Evolutionary conservation across 768 basidiomycete genomes (phyloP).

Genomic region (Lepiota venenata): DNA sequence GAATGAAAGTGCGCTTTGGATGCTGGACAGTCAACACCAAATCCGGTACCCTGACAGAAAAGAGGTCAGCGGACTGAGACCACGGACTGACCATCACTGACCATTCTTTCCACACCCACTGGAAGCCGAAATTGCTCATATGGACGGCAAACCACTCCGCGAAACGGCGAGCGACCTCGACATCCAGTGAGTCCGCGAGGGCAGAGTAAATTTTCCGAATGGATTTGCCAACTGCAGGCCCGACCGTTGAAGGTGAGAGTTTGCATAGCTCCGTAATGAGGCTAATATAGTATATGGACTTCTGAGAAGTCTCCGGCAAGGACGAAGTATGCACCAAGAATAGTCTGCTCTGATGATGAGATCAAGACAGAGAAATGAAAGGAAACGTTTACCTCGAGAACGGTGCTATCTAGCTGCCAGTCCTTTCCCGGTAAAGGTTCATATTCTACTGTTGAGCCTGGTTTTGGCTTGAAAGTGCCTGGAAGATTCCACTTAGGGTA

Average conservation of each 20-base stretch:
- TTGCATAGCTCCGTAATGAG: conserved; percentile 95
- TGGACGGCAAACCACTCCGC: conserved; percentile 96
- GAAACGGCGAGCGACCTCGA: conserved; percentile 77
- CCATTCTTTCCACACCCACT: conserved; percentile 99
- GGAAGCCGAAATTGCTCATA: conserved; percentile 97
- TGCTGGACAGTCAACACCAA: conserved; percentile 69
- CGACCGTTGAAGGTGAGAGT: conserved; percentile 86
- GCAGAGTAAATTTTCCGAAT: conserved; percentile 81
- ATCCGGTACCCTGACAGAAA: conserved; percentile 73
- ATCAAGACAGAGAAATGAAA: background rate
- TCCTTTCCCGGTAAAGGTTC: conserved; percentile 61
- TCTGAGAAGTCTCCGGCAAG: conserved; percentile 76
- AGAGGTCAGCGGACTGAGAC: background rate
- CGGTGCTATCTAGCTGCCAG: conserved; percentile 86
- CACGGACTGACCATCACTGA: conserved; percentile 29
- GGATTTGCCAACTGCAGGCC: conserved; percentile 94
- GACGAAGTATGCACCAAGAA: conserved; percentile 70
- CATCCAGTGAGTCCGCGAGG: conserved; percentile 84
- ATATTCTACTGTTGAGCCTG: conserved; percentile 48
- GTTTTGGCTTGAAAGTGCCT: conserved; percentile 83
- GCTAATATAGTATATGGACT: conserved; percentile 81
- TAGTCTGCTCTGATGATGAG: conserved; percentile 39
- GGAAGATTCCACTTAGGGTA: conserved; percentile 79
- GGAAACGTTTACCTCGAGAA: conserved; percentile 66
- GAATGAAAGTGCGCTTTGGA: conserved; percentile 87